Conservation (phyloP, 805 yeast genomes). For the Kodamaea laetipori region DNA sequence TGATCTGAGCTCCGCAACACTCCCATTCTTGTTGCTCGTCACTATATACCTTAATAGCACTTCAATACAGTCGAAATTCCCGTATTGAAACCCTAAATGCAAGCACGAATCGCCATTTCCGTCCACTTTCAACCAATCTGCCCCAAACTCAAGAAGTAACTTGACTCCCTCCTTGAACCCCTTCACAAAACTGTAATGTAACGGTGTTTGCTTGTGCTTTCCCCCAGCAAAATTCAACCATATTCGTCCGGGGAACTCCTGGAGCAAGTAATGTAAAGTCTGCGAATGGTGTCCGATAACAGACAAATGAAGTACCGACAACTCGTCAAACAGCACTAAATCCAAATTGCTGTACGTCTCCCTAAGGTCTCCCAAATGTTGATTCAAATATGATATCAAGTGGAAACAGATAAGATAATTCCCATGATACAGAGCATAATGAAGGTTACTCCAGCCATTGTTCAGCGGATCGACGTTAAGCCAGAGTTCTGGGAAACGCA, state of each 20-base stretch:
- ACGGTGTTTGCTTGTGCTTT: conserved; percentile 54
- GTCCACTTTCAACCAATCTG: conserved; percentile 41
- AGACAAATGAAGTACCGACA: conserved; percentile 74
- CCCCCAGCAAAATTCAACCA: conserved; percentile 60
- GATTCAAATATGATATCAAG: conserved; percentile 48
- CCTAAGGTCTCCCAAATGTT: conserved; percentile 23
- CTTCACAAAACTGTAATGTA: conserved; percentile 64
- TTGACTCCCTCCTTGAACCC: conserved; percentile 66
- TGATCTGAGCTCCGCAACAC: conserved; percentile 23
- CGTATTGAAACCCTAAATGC: conserved; percentile 57
- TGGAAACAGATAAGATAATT: conserved; percentile 66
- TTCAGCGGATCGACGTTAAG: conserved; percentile 62
- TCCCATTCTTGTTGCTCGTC: conserved; percentile 14
- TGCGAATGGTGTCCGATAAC: conserved; percentile 60
- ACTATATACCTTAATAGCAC: conserved; percentile 23
- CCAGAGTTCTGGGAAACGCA: conserved; percentile 66
- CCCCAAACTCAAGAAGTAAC: conserved; percentile 70
- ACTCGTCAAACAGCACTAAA: conserved; percentile 51
- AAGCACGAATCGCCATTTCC: conserved; percentile 38
- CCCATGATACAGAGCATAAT: conserved; percentile 77
- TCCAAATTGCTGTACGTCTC: conserved; percentile 27
- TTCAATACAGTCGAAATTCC: conserved; percentile 53
- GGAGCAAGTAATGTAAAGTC: conserved; percentile 69
- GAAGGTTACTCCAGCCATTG: conserved; percentile 83
- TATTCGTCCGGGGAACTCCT: conserved; percentile 40